These are phyloP conservation scores for Coccomyxa sp. DNA, from an alignment of 139 green algal genomes.

Conservation along the genomic window DNA sequence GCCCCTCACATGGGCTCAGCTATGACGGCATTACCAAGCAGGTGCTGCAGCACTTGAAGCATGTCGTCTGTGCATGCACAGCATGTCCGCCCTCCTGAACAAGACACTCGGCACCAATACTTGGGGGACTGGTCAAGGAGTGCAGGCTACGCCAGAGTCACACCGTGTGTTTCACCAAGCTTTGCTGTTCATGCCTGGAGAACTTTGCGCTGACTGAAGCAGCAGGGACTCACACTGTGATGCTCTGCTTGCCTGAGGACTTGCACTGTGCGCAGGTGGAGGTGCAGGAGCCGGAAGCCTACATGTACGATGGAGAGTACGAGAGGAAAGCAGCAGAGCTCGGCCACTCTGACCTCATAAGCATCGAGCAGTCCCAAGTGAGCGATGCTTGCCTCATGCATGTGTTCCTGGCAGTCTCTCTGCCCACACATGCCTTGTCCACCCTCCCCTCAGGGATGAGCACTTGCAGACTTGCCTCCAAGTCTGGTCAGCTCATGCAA, in stretches of 20 bases:
- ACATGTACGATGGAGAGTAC: constrained; percentile 83
- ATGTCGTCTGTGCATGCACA: background rate
- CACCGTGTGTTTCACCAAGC: too few species aligned
- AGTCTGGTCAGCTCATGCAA: background rate
- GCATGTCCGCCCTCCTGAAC: too few species aligned
- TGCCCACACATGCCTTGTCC: background rate
- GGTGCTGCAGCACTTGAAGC: background rate
- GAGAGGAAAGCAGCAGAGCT: constrained; percentile 78
- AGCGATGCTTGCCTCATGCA: background rate
- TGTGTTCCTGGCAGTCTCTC: background rate
- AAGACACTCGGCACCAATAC: too few species aligned
- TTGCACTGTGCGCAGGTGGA: constrained; percentile 46
- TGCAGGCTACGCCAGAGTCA: too few species aligned
- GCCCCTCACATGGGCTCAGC: too few species aligned
- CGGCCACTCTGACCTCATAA: constrained; percentile 72
- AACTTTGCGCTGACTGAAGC: too few species aligned
- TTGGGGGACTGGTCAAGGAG: too few species aligned
- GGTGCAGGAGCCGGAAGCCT: constrained; percentile 60
- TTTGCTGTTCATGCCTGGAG: too few species aligned
- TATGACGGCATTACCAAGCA: too few species aligned
- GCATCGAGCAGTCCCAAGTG: constrained; percentile 53
- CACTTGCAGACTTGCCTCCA: background rate
- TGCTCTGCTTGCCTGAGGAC: too few species aligned
- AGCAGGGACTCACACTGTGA: too few species aligned
- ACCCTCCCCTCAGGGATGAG: background rate